These are phyloP conservation scores for Pseudogymnoascus sp. DNA, from an alignment of 2,329 filamentous ascomycete genomes.

Conservation along the genomic window DNA sequence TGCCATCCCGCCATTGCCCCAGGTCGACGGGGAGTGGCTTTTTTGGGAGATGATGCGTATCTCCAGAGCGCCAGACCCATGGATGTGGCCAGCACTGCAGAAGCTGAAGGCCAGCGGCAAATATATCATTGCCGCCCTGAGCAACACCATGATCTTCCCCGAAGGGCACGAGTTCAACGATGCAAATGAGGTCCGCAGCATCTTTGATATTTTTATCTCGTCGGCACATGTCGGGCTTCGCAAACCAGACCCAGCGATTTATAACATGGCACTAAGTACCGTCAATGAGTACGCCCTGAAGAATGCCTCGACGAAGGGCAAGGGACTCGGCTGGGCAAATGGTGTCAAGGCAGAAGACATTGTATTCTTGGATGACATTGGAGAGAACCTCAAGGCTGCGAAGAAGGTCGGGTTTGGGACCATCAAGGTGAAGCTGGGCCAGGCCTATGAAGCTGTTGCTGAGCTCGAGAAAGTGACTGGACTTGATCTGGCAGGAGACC, in stretches of 20 bases:
- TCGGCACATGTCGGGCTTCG: slow-evolving; percentile 79
- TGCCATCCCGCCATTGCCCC: slow-evolving; percentile 54
- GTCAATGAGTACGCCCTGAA: slow-evolving; percentile 54
- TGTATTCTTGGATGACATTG: slow-evolving; percentile 81
- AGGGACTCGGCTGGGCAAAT: slow-evolving; percentile 36
- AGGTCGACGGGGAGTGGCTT: slow-evolving; percentile 66
- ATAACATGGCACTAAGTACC: slow-evolving; percentile 60
- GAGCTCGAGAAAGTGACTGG: slow-evolving; percentile 71
- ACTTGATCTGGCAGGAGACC: slow-evolving; percentile 39
- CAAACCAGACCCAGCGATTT: slow-evolving; percentile 80
- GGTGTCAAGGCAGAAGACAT: slow-evolving; percentile 58
- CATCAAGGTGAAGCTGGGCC: slow-evolving; percentile 75
- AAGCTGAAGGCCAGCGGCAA: slow-evolving; percentile 54
- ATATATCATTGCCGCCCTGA: slow-evolving; percentile 73
- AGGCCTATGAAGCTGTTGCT: slow-evolving; percentile 70
- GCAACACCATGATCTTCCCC: slow-evolving; percentile 86
- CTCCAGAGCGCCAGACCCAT: slow-evolving; percentile 65
- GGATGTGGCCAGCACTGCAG: slow-evolving; percentile 77
- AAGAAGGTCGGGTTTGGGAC: slow-evolving; percentile 68
- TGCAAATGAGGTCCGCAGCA: slow-evolving; percentile 48
- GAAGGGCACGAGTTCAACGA: slow-evolving; percentile 56
- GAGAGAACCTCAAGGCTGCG: slow-evolving; percentile 79
- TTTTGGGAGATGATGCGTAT: slow-evolving; percentile 88
- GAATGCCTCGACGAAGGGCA: slow-evolving; percentile 37
- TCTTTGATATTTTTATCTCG: slow-evolving; percentile 83